Percentiles rank a stretch among this genome's conserved stretches.
These are phyloP conservation scores for Orychophragmus violaceus DNA, from an alignment of 345 rosid species.

Conservation along the genomic window DNA sequence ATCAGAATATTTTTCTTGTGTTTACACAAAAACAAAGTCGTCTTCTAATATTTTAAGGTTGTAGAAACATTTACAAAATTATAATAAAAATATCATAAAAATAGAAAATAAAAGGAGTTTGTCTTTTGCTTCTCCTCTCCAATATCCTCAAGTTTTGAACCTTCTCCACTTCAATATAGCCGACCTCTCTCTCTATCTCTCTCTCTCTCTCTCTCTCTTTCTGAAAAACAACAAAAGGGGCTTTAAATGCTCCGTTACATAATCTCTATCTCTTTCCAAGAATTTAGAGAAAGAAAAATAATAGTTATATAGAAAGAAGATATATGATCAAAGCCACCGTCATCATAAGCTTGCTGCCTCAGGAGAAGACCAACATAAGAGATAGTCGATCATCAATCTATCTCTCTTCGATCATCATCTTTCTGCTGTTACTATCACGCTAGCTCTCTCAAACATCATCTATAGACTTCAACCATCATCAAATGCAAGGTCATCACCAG, in stretches of 20 bases:
- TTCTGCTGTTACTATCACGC: slow-evolving; percentile 29
- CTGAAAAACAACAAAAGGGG: slow-evolving; percentile 15
- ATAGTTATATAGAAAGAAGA: slow-evolving; percentile 18
- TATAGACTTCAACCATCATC: not conserved
- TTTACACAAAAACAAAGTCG: slow-evolving; percentile 26
- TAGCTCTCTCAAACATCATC: slow-evolving; percentile 18
- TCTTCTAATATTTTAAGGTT: slow-evolving; percentile 27
- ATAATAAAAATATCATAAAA: not conserved
- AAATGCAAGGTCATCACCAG: slow-evolving; percentile 36
- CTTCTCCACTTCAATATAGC: slow-evolving; percentile 30
- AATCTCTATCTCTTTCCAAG: slow-evolving; percentile 36
- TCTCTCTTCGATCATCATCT: slow-evolving; percentile 39
- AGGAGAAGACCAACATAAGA: slow-evolving; percentile 20
- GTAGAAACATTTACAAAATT: slow-evolving; percentile 1
- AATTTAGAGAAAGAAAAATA: slow-evolving; percentile 30
- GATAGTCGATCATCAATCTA: slow-evolving; percentile 7
- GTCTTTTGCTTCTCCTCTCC: slow-evolving; percentile 35
- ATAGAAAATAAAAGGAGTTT: slow-evolving; percentile 26
- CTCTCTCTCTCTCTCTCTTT: slow-evolving; percentile 17
- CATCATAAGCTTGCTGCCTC: slow-evolving; percentile 8
- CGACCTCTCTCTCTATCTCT: slow-evolving; percentile 32
- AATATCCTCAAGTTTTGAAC: slow-evolving; percentile 16
- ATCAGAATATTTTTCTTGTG: slow-evolving; percentile 34
- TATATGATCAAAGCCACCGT: slow-evolving; percentile 42
- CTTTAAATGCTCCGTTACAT: slow-evolving; percentile 37